Evolutionary conservation across 1,139 yeast species (phyloP).

Genomic region (Diutina rugosa): DNA sequence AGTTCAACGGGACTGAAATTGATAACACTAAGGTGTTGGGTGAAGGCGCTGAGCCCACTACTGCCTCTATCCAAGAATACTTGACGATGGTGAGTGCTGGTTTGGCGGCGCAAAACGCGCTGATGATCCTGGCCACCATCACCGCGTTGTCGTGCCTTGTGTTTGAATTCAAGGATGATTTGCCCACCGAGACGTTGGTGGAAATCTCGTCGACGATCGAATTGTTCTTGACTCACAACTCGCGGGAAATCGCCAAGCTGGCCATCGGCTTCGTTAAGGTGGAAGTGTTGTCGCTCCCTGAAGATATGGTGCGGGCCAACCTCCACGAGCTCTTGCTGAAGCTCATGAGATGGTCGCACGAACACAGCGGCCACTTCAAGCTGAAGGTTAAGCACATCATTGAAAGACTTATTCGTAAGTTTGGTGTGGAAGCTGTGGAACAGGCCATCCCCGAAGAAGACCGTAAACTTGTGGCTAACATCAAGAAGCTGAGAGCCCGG

Average conservation of each 20-base stretch:
- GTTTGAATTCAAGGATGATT: slow-evolving; percentile 65
- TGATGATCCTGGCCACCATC: slow-evolving; percentile 92
- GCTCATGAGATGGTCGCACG: slow-evolving; percentile 87
- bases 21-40: slow-evolving; percentile 58
- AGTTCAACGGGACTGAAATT: slow-evolving; percentile 46
- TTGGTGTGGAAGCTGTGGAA: slow-evolving; percentile 74
- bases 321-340: slow-evolving; percentile 55
- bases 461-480: slow-evolving; percentile 66
- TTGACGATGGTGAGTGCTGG: slow-evolving; percentile 96
- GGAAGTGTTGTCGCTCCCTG: slow-evolving; percentile 75
- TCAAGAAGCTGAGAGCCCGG: slow-evolving; percentile 76
- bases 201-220: slow-evolving; percentile 86
- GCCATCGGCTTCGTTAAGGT: slow-evolving; percentile 93
- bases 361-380: slow-evolving; percentile 89
- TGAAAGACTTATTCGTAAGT: slow-evolving; percentile 81
- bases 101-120: slow-evolving; percentile 84
- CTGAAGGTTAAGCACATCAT: slow-evolving; percentile 84
- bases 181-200: slow-evolving; percentile 42
- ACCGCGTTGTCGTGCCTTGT: slow-evolving; percentile 81
- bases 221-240: slow-evolving; percentile 77
- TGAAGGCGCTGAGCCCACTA: slow-evolving; percentile 51
- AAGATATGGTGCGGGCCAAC: slow-evolving; percentile 57
- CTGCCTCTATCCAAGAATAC: slow-evolving; percentile 66
- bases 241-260: slow-evolving; percentile 86
- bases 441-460: slow-evolving; percentile 81